Evolutionary conservation across 306 rosid species (phyloP).

Genomic region (Glycine soja): DNA sequence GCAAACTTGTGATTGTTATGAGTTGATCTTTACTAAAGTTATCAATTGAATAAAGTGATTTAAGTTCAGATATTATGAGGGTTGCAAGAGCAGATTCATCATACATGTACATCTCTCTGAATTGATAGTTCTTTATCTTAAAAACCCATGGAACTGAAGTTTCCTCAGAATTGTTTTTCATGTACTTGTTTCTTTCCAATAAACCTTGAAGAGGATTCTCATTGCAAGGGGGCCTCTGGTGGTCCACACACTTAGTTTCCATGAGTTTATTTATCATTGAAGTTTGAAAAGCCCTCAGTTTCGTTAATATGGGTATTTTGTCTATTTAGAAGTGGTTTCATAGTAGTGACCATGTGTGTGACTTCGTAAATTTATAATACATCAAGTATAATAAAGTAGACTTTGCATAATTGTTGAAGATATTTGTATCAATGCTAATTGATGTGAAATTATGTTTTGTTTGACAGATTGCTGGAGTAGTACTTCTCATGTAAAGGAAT

Average conservation of each 20-base stretch:
- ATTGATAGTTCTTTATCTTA: neutral
- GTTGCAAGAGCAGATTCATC: neutral
- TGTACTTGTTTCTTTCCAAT: slow-evolving; percentile 19
- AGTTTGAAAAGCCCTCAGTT: neutral
- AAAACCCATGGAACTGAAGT: neutral
- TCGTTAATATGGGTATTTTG: slow-evolving; percentile 3
- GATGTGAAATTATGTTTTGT: slow-evolving; percentile 40
- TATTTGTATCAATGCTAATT: slow-evolving; percentile 35
- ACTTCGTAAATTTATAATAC: slow-evolving; percentile 11
- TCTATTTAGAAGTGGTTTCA: slow-evolving; percentile 12
- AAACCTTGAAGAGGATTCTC: slow-evolving; percentile 24
- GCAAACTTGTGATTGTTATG: neutral
- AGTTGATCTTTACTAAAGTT: slow-evolving; percentile 27
- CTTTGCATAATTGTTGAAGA: slow-evolving; percentile 17
- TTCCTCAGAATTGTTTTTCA: slow-evolving; percentile 16
- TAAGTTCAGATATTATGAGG: slow-evolving; percentile 22
- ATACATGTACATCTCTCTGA: slow-evolving; percentile 23
- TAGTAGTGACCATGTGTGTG: neutral
- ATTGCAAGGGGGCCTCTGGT: slow-evolving; percentile 13
- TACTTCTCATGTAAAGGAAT: slow-evolving; percentile 73
- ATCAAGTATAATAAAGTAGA: slow-evolving; percentile 23
- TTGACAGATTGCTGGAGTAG: slow-evolving; percentile 90
- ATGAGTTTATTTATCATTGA: neutral
- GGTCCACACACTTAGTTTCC: neutral
- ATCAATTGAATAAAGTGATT: slow-evolving; percentile 24